phyloP scores from a whole-genome alignment of 495 filamentous ascomycete species.

The Aspergillus bertholletiae region DNA sequence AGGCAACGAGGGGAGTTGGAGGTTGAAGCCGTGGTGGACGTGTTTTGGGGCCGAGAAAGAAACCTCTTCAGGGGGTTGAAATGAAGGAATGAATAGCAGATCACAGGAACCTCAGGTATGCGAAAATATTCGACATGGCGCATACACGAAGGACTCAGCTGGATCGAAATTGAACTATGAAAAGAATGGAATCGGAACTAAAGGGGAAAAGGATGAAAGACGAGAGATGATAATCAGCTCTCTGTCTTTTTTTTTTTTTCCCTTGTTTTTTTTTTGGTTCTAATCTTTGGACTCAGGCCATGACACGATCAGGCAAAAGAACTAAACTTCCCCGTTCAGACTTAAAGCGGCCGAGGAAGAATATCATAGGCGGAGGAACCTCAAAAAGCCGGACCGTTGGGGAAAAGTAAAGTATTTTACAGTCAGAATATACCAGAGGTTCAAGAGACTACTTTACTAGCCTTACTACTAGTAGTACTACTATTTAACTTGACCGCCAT shows the following conservation, averaged over 20 bases:
- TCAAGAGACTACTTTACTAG: neutral
- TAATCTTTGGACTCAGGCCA: constrained; percentile 13
- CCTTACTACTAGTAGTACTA: too few relatives aligned
- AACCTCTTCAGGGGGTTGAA: constrained; percentile 16
- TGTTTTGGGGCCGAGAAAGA: too few relatives aligned
- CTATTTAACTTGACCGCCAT: constrained; percentile 13
- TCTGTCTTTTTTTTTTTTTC: constrained; percentile 2
- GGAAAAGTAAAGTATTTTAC: constrained; percentile 17
- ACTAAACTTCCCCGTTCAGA: neutral
- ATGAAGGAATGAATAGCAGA: constrained; percentile 17
- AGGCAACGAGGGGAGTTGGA: constrained; percentile 6
- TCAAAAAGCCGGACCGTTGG: constrained; percentile 4
- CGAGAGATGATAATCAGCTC: neutral
- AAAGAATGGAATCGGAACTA: constrained; percentile 16
- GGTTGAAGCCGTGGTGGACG: constrained; percentile 1
- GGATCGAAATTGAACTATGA: constrained; percentile 22
- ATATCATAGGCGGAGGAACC: constrained; percentile 11
- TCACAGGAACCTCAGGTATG: constrained; percentile 27
- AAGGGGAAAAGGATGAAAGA: constrained; percentile 12
- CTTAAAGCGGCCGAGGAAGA: constrained; percentile 1
- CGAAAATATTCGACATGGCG: constrained; percentile 27
- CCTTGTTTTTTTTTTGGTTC: constrained; percentile 2
- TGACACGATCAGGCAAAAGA: constrained; percentile 16
- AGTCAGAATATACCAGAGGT: neutral
- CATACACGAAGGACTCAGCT: constrained; percentile 22